Evolutionary conservation across 495 filamentous ascomycete species (phyloP).

Genomic region (Podospora tetraspora): DNA sequence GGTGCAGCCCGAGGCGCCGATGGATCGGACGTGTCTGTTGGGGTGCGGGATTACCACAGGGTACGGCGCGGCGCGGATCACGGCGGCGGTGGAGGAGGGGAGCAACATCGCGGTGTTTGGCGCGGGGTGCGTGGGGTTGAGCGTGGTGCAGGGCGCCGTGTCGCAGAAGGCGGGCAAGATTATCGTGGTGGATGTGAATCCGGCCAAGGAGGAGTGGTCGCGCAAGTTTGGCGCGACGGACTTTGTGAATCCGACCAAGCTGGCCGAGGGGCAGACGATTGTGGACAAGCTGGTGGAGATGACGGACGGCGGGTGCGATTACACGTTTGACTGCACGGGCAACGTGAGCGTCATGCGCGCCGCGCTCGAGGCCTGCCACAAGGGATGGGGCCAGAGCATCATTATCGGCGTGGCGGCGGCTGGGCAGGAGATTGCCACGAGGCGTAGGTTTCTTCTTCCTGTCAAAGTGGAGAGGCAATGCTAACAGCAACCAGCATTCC

Average conservation of each 20-base stretch:
- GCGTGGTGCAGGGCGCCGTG: conserved; percentile 92
- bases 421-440: conserved; percentile 91
- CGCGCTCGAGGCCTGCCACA: conserved; percentile 96
- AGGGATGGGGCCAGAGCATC: conserved; percentile 98
- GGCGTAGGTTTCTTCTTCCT: conserved; percentile 64
- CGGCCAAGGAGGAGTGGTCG: conserved; percentile 84
- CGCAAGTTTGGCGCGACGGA: conserved; percentile 94
- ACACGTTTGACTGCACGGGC: conserved; percentile 98
- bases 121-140: conserved; percentile 90
- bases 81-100: conserved; percentile 83
- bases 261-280: conserved; percentile 67
- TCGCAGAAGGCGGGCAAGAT: conserved; percentile 80
- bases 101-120: conserved; percentile 92
- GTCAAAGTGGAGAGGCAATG: conserved; percentile 12
- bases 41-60: conserved; percentile 98
- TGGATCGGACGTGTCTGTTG: conserved; percentile 91
- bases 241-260: conserved; percentile 88
- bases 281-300: conserved; percentile 91
- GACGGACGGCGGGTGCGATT: conserved; percentile 98
- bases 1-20: conserved; percentile 83
- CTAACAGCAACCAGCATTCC: conserved; percentile 67
- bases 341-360: conserved; percentile 95
- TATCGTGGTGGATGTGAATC: conserved; percentile 94
- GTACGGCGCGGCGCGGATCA: conserved; percentile 91
- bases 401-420: conserved; percentile 97